Conservation (phyloP, 1,284 basidiomycete genomes). For the Ceratobasidium sp. region DNA sequence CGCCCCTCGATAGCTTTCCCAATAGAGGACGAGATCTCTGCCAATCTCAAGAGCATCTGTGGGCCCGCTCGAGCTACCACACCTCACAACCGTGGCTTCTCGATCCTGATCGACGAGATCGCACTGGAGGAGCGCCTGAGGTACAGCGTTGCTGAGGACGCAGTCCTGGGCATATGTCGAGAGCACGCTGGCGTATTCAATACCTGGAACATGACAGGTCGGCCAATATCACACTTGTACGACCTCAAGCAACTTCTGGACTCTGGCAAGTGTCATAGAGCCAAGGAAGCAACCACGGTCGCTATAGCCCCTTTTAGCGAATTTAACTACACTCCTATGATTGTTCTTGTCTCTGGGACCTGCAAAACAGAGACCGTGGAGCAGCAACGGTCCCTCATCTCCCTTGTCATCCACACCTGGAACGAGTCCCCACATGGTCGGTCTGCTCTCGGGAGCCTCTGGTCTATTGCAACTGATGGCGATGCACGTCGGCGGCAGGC, state of each 20-base stretch:
- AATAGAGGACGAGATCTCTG: background rate
- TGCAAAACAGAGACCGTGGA: background rate
- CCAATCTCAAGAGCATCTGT: background rate
- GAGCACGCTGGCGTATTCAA: background rate
- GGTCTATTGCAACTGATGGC: background rate
- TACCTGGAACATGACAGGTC: background rate
- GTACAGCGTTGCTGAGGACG: background rate
- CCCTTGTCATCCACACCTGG: background rate
- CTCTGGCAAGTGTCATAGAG: constrained; percentile 8
- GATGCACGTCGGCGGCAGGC: background rate
- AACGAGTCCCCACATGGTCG: background rate
- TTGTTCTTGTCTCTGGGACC: constrained; percentile 4
- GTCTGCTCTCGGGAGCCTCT: background rate
- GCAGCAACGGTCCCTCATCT: background rate
- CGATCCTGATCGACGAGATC: constrained; percentile 14
- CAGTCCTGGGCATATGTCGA: background rate
- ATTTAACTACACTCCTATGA: background rate
- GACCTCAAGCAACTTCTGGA: background rate
- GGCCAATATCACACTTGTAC: background rate
- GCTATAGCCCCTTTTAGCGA: background rate
- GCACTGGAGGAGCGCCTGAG: background rate
- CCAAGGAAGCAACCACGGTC: background rate
- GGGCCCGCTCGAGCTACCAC: too few relatives aligned
- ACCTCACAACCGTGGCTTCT: background rate
- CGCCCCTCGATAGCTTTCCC: background rate